phyloP scores from a whole-genome alignment of 2,329 filamentous ascomycete genomes.

The Chrysosporium keratinophilum region DNA sequence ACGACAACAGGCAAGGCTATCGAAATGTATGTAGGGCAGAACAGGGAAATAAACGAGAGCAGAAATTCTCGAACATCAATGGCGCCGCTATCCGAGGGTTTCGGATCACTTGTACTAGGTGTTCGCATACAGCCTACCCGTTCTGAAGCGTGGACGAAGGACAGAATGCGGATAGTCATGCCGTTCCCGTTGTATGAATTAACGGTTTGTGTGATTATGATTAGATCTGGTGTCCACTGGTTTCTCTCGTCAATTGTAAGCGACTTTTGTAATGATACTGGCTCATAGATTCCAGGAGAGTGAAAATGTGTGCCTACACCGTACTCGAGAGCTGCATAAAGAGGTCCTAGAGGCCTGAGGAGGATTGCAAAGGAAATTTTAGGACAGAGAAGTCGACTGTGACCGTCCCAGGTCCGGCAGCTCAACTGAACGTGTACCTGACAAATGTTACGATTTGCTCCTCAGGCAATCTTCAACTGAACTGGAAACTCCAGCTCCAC shows the following conservation, averaged over 20 bases:
- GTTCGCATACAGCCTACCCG: neutral
- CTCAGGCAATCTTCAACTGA: neutral
- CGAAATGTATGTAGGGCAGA: no score
- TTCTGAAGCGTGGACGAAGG: neutral
- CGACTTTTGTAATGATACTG: no score
- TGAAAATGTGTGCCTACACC: no score
- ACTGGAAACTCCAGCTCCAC: neutral
- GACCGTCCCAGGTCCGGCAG: no score
- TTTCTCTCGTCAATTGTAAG: no score
- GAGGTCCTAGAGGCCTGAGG: no score
- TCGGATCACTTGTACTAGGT: conserved; percentile 1
- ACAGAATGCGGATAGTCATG: conserved; percentile 1
- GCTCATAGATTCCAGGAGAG: neutral
- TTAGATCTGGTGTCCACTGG: no score
- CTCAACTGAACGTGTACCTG: no score
- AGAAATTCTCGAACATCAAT: neutral
- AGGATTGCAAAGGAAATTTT: no score
- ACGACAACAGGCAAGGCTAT: no score
- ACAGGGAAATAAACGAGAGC: neutral
- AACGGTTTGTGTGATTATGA: conserved; percentile 4
- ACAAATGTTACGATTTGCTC: no score
- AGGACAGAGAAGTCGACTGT: neutral
- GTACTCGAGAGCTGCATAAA: no score
- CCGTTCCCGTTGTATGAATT: neutral
- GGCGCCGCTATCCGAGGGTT: neutral